Evolutionary conservation across 2,329 filamentous ascomycete genomes (phyloP).

Genomic region (Colletotrichum sp.): DNA sequence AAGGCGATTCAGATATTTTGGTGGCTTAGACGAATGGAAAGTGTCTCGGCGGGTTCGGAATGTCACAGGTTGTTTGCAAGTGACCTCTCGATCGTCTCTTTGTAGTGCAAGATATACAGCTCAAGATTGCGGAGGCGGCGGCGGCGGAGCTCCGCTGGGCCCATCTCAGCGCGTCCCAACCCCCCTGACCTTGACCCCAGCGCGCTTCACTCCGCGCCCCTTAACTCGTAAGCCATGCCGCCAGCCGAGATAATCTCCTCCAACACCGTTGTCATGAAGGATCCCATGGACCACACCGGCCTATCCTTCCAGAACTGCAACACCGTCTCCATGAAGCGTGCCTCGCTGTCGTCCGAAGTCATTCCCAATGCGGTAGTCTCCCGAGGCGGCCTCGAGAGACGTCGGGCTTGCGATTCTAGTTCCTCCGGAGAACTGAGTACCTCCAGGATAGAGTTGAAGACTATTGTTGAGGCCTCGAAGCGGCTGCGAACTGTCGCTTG

Average conservation of each 20-base stretch:
- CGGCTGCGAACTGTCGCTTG: slow-evolving; percentile 23
- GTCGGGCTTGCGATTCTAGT: neutral
- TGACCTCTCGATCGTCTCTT: neutral
- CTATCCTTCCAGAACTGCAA: slow-evolving; percentile 22
- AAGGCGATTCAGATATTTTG: neutral
- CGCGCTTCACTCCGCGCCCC: neutral
- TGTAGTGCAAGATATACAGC: neutral
- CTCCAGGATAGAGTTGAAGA: slow-evolving; percentile 31
- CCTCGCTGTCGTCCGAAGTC: slow-evolving; percentile 15
- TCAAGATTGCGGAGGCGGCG: neutral
- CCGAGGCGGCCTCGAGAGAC: neutral
- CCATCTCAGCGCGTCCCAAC: neutral
- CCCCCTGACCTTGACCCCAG: neutral
- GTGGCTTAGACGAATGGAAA: neutral
- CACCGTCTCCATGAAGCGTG: slow-evolving; percentile 20
- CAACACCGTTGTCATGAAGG: slow-evolving; percentile 20
- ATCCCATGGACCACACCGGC: slow-evolving; percentile 22
- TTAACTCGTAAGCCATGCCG: neutral
- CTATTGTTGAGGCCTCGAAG: slow-evolving; percentile 27
- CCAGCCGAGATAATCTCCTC: slow-evolving; percentile 19
- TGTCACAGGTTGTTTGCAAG: neutral
- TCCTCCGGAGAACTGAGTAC: slow-evolving; percentile 1
- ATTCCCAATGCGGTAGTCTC: slow-evolving; percentile 1
- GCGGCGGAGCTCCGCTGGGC: slow-evolving; percentile 10
- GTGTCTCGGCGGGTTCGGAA: neutral